Percentiles rank a stretch among this genome's conserved stretches.
Evolutionary conservation across 768 basidiomycete genomes (phyloP).

Genomic region (Cystobasidium ongulense): DNA sequence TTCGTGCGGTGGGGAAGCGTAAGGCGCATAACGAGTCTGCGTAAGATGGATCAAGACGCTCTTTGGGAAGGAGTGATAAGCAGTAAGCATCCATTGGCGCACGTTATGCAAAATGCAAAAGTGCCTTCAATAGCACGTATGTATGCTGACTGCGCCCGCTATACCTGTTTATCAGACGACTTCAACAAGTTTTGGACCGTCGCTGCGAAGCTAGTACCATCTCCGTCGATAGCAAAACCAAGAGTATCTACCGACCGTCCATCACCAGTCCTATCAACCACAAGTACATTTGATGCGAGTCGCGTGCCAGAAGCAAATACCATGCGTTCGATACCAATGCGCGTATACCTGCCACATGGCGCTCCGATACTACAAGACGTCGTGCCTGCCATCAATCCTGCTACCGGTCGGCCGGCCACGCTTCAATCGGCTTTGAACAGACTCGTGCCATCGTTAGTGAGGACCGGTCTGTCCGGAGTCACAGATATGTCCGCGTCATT

Average conservation of each 20-base stretch:
- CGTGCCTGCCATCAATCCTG: conserved; percentile 66
- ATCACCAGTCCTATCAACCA: conserved; percentile 49
- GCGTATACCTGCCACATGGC: conserved; percentile 73
- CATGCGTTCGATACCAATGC: conserved; percentile 77
- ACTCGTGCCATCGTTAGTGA: conserved; percentile 72
- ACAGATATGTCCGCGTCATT: conserved; percentile 47
- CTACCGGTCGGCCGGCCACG: conserved; percentile 62
- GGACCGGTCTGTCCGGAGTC: conserved; percentile 48
- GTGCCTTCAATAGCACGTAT: not conserved
- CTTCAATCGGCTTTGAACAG: conserved; percentile 61
- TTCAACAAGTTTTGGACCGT: conserved; percentile 93
- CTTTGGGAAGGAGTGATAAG: conserved; percentile 95
- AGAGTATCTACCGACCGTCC: conserved; percentile 45
- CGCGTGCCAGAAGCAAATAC: conserved; percentile 68
- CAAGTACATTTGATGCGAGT: conserved; percentile 51
- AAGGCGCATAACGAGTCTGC: conserved; percentile 78
- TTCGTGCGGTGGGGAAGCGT: conserved; percentile 96
- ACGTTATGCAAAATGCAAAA: no score
- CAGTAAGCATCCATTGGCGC: conserved; percentile 60
- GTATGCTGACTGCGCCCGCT: not conserved
- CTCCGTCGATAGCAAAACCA: conserved; percentile 49
- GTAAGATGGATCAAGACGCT: conserved; percentile 87
- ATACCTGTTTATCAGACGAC: conserved; percentile 58
- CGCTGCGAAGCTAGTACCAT: conserved; percentile 83
- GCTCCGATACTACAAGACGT: conserved; percentile 87